Base-by-base conservation (phyloP, 306 rosid species). In the Gleditsia sinensis region DNA sequence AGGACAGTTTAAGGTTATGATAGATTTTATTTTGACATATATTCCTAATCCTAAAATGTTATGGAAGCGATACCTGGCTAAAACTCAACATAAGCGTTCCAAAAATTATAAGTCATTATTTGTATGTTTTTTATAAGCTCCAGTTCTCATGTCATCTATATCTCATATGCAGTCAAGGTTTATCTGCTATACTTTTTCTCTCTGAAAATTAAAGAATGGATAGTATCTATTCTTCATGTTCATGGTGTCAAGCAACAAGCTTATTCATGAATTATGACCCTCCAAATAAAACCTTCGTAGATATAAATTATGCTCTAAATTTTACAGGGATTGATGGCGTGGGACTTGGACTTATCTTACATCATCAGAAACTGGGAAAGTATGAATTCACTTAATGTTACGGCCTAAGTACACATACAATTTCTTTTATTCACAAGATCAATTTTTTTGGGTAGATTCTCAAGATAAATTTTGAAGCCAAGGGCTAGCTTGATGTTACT, bases 261-360 rank as follows among this genome's bases (percentile, higher is more conserved):
- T 54, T 32, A 74, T 62, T 55, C 36, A 21, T 63, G 32, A 37
- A 58, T 20, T 37, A 48, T n/a, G 43, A 67, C 30, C 36, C 58
- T 30, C 27, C 28, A 25, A 8, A 46, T 1, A 9, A 9, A 4
- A 25, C 50, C 2, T 45, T 46, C 9, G 64, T 69, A 62, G 33
- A 4, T 36, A 63, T 77, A 39, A 65, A 42, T 46, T 30, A 10
- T 51, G 57, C 65, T 69, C 46, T 61, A 45, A 21, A 46, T 50
- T 54, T 50, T 50, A 64, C 84, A 94, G 98, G 98, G 21, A 76
- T 91, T 76, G 94, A 89, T 77, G 96, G 97, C 27, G 78, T 86
- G 60, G 97, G 98, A 63, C 90, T 94, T 64, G 98, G 95, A 78
- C 94, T 94, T 54, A 70, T 78, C 65, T 85, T 34, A 60, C 89